A percentile compares a stretch with the other conserved stretches of the same genome.
phyloP scores from a whole-genome alignment of 164 flowering plant genomes.

The Hamamelis virginiana region DNA sequence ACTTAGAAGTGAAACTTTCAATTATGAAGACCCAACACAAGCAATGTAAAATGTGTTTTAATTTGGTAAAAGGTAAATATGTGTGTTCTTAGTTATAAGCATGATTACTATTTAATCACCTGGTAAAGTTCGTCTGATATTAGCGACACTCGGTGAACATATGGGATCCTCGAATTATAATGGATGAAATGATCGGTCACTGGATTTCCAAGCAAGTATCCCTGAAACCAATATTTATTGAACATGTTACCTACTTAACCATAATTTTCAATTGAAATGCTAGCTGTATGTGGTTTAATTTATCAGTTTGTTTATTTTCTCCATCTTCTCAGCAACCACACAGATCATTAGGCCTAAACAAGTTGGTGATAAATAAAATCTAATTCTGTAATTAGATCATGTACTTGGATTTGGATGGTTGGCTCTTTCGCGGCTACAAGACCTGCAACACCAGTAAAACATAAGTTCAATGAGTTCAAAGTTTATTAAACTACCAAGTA shows the following conservation, averaged over 20 bases:
- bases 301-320: too few relatives aligned
- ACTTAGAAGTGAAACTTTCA: background rate
- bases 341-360: too few relatives aligned
- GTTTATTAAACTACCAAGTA: background rate
- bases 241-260: too few relatives aligned
- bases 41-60: too few relatives aligned
- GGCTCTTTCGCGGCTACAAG: conserved; percentile 23
- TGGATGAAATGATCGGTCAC: conserved; percentile 22
- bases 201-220: conserved; percentile 52
- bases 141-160: conserved; percentile 42
- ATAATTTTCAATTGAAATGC: too few relatives aligned
- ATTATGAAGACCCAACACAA: background rate
- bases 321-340: too few relatives aligned
- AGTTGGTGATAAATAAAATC: background rate
- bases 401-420: conserved; percentile 20
- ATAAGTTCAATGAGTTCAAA: background rate
- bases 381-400: background rate
- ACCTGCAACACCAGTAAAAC: conserved; percentile 14
- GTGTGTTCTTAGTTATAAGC: too few relatives aligned
- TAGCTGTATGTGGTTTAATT: too few relatives aligned
- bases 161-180: conserved; percentile 24
- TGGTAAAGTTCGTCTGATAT: conserved; percentile 49
- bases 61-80: too few relatives aligned
- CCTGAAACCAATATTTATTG: conserved; percentile 26
- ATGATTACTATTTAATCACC: conserved; percentile 30